Evolutionary conservation across 2,329 filamentous ascomycete species (phyloP).

Genomic region (Xylariales sp.): DNA sequence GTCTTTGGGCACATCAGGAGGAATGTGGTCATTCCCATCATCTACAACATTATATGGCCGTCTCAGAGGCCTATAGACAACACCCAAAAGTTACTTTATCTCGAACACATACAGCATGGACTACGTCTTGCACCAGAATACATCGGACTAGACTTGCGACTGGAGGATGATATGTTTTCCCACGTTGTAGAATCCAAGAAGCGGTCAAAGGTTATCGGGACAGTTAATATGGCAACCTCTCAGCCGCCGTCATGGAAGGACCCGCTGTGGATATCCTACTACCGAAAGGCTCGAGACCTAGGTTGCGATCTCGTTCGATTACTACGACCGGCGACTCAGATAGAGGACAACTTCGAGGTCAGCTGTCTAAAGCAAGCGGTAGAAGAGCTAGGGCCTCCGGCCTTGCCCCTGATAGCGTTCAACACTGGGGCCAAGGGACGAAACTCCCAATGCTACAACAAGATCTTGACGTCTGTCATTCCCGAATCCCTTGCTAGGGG

Average conservation of each 20-base stretch:
- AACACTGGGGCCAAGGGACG: constrained; percentile 61
- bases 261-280: constrained; percentile 49
- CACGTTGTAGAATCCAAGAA: constrained; percentile 48
- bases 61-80: constrained; percentile 18
- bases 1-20: constrained; percentile 57
- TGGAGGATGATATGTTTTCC: constrained; percentile 46
- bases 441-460: constrained; percentile 63
- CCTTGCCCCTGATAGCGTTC: constrained; percentile 56
- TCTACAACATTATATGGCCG: constrained; percentile 45
- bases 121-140: constrained; percentile 60
- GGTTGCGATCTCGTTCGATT: constrained; percentile 61
- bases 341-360: constrained; percentile 61
- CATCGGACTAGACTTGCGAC: constrained; percentile 55
- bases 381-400: constrained; percentile 33
- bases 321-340: constrained; percentile 48
- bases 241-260: constrained; percentile 51
- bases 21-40: constrained; percentile 56
- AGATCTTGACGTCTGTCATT: constrained; percentile 56
- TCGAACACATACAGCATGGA: constrained; percentile 54
- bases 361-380: constrained; percentile 49
- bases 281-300: constrained; percentile 50
- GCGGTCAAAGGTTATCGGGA: constrained; percentile 57
- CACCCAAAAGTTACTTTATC: constrained; percentile 35
- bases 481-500: constrained; percentile 33
- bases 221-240: constrained; percentile 38